Evolutionary conservation across 1,284 basidiomycete genomes (phyloP).

Genomic region (Cryptococcus sp.): DNA sequence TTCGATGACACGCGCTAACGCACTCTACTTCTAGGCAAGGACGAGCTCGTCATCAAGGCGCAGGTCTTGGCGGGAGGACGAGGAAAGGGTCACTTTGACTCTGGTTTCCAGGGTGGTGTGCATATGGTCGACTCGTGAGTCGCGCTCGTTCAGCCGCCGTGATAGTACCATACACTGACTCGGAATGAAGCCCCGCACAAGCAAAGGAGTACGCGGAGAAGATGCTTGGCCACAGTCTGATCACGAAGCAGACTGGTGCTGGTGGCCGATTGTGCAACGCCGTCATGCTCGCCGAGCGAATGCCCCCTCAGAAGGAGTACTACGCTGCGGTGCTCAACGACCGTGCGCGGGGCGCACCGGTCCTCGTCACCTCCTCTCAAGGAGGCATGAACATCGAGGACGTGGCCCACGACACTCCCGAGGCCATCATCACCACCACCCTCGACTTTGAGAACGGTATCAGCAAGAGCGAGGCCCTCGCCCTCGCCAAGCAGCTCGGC

Average conservation of each 20-base stretch:
- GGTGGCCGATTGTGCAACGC: constrained; percentile 92
- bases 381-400: constrained; percentile 99
- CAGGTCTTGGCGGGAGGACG: constrained; percentile 98
- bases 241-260: constrained; percentile 98
- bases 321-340: constrained; percentile 98
- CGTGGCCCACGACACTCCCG: constrained; percentile 95
- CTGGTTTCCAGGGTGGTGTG: constrained; percentile 95
- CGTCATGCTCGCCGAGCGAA: constrained; percentile 97
- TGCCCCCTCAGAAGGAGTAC: constrained; percentile 94
- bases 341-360: constrained; percentile 83
- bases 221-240: constrained; percentile 95
- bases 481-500: constrained; percentile 85
- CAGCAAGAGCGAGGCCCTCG: constrained; percentile 69
- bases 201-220: constrained; percentile 83
- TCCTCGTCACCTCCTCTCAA: constrained; percentile 90
- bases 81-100: constrained; percentile 97
- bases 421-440: constrained; percentile 93
- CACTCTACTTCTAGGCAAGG: constrained; percentile 59
- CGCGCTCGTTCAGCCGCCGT: constrained; percentile 1
- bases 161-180: neutral
- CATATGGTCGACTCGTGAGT: constrained; percentile 87
- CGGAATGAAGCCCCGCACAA: constrained; percentile 70
- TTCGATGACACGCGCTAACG: neutral
- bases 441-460: constrained; percentile 88
- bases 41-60: constrained; percentile 85